Evolutionary conservation across 108 stramenopile species (phyloP).

Genomic region (Conticribra weissflogii): DNA sequence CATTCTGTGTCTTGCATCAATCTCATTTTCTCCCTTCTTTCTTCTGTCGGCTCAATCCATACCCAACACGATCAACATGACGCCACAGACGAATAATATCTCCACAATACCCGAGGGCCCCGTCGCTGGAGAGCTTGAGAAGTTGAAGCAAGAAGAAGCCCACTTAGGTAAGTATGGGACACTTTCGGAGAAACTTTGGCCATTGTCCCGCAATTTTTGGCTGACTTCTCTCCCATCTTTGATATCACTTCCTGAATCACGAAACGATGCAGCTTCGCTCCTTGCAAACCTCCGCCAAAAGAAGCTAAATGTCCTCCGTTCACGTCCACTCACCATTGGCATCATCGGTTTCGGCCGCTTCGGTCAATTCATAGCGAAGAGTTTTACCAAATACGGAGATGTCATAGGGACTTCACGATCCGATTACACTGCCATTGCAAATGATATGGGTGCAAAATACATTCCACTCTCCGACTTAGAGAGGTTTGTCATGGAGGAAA

Average conservation of each 20-base stretch:
- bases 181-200: too few species aligned
- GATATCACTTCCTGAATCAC: too few species aligned
- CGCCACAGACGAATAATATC: too few species aligned
- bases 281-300: slow-evolving; percentile 47
- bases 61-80: too few species aligned
- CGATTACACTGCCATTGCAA: slow-evolving; percentile 64
- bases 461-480: slow-evolving; percentile 59
- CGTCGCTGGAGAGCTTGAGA: slow-evolving; percentile 34
- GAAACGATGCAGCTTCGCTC: slow-evolving; percentile 33
- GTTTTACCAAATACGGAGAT: slow-evolving; percentile 55
- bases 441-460: slow-evolving; percentile 58
- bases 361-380: slow-evolving; percentile 89
- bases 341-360: slow-evolving; percentile 94
- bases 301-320: slow-evolving; percentile 51
- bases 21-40: slow-evolving; percentile 17
- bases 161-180: too few species aligned
- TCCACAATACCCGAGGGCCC: slow-evolving; percentile 11
- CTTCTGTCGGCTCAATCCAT: slow-evolving; percentile 22
- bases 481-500: slow-evolving; percentile 57
- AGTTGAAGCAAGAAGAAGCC: slow-evolving; percentile 41
- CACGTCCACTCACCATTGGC: slow-evolving; percentile 87
- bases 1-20: slow-evolving; percentile 11
- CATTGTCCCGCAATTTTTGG: too few species aligned
- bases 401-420: slow-evolving; percentile 55
- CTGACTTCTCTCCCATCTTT: too few species aligned